Evolutionary conservation across 208 protist species (phyloP), one percentile per base, ranked within the genome.

Genomic region (Crithidia fasciculata): DNA sequence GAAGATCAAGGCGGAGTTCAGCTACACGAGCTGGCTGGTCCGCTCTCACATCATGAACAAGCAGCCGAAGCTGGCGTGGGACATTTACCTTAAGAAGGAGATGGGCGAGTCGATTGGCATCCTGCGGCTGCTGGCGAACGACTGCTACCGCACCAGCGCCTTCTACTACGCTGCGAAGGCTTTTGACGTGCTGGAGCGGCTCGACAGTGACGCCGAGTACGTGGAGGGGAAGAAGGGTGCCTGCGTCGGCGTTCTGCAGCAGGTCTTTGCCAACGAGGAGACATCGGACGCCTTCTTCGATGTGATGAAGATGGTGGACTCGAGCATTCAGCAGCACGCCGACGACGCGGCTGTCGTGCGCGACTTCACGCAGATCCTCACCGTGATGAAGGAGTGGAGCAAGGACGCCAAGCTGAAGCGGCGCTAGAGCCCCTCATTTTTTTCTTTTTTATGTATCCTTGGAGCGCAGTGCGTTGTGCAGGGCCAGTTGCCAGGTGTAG

Each of bases 151-250:
- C 60, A 92, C 95, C 10, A 95, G 97, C 54, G 84, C 86, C 52
- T 99, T 99, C 74, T 99, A 98, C 81, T 98, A 98, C 81, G 81
- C 97, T 37, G 96, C 98, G 39, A 99, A 99, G 85, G 98, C 98
- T 9, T 99, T 99, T 74, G 98, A 99, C 72, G 97, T 99, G 47
- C 86, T 99, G 36, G 96, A 98, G 85, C 91, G 97, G 10, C 86
- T 99, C 5, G 98, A 99, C 74, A 90, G 83, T 54, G 92, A 92
- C 50, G 80, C 93, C n/a, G 96, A 98, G 83, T 98, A 97, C 73
- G 96, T 97, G 78, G 95, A 99, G 56, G 98, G 97, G 15, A 99
- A 99, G 86, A 90, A 97, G 68, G 97, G 97, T n/a, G 94, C 98
- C 8, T 98, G 97, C 75, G 89, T 98, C 45, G 98, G 98, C 50